These are phyloP conservation scores for Neophaeococcomyces mojaviensis DNA, from an alignment of 2,329 filamentous ascomycete species.

Conservation along the genomic window DNA sequence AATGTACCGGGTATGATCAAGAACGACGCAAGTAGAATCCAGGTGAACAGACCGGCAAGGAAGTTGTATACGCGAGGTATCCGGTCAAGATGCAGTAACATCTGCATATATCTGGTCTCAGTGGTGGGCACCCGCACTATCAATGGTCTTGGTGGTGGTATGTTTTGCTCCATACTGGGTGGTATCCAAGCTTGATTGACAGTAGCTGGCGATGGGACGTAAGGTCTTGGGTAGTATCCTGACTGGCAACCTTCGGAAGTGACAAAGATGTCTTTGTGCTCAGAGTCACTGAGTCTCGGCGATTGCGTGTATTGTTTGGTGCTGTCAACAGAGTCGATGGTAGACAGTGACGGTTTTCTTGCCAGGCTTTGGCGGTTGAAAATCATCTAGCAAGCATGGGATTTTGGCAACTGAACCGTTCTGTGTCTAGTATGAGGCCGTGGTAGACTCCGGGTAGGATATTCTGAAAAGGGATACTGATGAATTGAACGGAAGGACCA, in stretches of 20 bases:
- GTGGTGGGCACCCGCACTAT: slow-evolving; percentile 16
- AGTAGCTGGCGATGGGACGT: slow-evolving; percentile 7
- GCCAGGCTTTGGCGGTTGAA: slow-evolving; percentile 8
- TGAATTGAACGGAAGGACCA: slow-evolving; percentile 2
- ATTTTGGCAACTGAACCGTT: not conserved
- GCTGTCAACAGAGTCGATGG: slow-evolving; percentile 12
- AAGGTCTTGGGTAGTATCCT: slow-evolving; percentile 4
- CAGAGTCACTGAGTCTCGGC: not conserved
- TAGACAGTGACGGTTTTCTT: slow-evolving; percentile 12
- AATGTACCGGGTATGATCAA: slow-evolving; percentile 48
- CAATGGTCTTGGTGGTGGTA: slow-evolving; percentile 6
- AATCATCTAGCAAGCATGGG: not conserved
- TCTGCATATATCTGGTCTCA: slow-evolving; percentile 23
- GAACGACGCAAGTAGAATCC: slow-evolving; percentile 47
- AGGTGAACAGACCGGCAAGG: slow-evolving; percentile 39
- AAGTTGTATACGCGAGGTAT: slow-evolving; percentile 35
- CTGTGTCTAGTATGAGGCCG: not conserved
- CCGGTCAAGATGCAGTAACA: slow-evolving; percentile 28
- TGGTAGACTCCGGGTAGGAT: not conserved
- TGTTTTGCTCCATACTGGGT: slow-evolving; percentile 5
- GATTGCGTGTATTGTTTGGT: not conserved
- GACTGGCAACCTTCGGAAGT: slow-evolving; percentile 3
- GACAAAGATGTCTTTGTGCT: slow-evolving; percentile 3
- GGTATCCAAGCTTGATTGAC: slow-evolving; percentile 8
- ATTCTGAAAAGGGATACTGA: not conserved